Conservation (phyloP, 2,329 filamentous ascomycete genomes). For the Fusarium floridanum region DNA sequence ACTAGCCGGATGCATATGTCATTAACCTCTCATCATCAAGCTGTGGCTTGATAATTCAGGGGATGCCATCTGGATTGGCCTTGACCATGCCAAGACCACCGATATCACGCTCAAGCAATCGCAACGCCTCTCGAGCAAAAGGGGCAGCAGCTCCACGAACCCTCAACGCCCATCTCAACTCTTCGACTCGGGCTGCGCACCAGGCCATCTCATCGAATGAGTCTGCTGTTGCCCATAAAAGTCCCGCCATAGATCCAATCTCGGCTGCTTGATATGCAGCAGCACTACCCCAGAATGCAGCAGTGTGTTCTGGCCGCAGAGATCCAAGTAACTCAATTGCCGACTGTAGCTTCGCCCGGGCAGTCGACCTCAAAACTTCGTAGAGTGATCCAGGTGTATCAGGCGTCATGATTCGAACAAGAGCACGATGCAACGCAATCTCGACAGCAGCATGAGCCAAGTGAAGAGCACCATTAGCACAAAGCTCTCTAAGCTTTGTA, state of each 20-base stretch:
- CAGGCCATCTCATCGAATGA: constrained; percentile 55
- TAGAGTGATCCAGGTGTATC: constrained; percentile 48
- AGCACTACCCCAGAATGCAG: constrained; percentile 61
- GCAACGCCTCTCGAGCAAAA: constrained; percentile 56
- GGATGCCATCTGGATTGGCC: constrained; percentile 22
- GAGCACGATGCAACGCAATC: constrained; percentile 63
- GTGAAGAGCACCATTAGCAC: constrained; percentile 60
- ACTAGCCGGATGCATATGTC: background rate
- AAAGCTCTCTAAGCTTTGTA: constrained; percentile 56
- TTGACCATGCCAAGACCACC: constrained; percentile 47
- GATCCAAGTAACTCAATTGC: constrained; percentile 57
- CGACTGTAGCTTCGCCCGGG: constrained; percentile 54
- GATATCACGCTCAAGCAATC: constrained; percentile 54
- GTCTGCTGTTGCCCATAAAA: constrained; percentile 57
- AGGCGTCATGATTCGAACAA: constrained; percentile 59
- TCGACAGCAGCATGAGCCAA: constrained; percentile 65
- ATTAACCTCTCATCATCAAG: constrained; percentile 3
- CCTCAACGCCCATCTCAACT: constrained; percentile 58
- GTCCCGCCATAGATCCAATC: constrained; percentile 56
- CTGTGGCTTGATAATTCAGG: constrained; percentile 15
- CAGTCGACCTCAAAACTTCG: constrained; percentile 53
- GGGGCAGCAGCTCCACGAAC: constrained; percentile 55
- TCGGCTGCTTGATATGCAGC: constrained; percentile 59
- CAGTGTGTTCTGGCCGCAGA: constrained; percentile 59
- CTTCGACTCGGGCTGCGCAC: constrained; percentile 55